Conservation (phyloP, 176 grass and related monocot genomes). For the Oryza rufipogon region DNA sequence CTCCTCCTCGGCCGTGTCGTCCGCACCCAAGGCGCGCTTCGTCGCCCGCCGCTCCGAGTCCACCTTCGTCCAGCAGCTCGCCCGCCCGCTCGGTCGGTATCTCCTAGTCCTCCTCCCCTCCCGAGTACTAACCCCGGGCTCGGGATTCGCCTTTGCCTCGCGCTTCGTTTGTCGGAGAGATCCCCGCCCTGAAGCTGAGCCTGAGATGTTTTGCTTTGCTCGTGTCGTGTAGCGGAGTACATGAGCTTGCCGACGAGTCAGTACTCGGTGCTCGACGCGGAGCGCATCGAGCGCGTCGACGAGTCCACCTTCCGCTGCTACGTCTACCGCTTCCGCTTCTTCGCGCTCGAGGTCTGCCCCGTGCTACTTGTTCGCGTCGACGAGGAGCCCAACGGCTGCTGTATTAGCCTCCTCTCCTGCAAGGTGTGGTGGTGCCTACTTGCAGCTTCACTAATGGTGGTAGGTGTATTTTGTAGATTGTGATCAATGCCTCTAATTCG, state of each 20-base stretch:
- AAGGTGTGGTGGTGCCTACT: conserved; percentile 40
- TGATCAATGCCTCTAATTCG: background rate
- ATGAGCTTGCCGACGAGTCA: conserved; percentile 96
- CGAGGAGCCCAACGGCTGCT: conserved; percentile 80
- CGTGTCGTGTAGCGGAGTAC: conserved; percentile 69
- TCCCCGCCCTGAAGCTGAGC: background rate
- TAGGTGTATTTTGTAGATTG: background rate
- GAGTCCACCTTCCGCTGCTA: conserved; percentile 89
- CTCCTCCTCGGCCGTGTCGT: conserved; percentile 52
- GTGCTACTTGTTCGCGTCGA: conserved; percentile 93
- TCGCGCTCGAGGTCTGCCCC: conserved; percentile 92
- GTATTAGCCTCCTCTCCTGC: conserved; percentile 87
- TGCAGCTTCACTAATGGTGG: background rate
- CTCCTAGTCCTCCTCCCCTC: background rate
- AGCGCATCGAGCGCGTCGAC: conserved; percentile 92
- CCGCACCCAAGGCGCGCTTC: conserved; percentile 79
- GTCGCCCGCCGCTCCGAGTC: conserved; percentile 81
- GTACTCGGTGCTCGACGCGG: conserved; percentile 96
- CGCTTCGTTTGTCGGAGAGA: background rate
- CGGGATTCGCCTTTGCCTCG: background rate
- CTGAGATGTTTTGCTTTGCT: background rate
- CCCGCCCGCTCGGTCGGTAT: conserved; percentile 78
- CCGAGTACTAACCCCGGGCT: background rate
- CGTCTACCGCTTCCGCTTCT: conserved; percentile 95
- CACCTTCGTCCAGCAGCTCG: conserved; percentile 68